These are phyloP conservation scores for Phytophthora pluvialis DNA, from an alignment of 352 stramenopile genomes.

Conservation along the genomic window DNA sequence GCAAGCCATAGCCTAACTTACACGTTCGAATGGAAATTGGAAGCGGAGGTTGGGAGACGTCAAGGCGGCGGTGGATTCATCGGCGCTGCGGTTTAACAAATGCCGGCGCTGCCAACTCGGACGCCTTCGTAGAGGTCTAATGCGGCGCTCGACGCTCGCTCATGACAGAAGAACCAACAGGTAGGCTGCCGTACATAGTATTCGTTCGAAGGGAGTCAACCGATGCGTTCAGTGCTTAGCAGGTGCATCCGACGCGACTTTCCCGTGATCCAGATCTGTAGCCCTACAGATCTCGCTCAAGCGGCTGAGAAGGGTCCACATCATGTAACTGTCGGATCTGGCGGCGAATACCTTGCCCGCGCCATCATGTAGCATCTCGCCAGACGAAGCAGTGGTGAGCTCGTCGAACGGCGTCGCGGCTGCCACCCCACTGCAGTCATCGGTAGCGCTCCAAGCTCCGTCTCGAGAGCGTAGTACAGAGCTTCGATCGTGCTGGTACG, in stretches of 20 bases:
- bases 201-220: neutral
- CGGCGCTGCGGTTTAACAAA: slow-evolving; percentile 5
- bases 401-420: slow-evolving; percentile 12
- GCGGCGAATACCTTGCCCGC: slow-evolving; percentile 3
- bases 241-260: neutral
- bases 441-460: neutral
- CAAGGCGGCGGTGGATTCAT: neutral
- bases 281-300: slow-evolving; percentile 27
- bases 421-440: slow-evolving; percentile 13
- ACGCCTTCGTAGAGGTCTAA: too few species aligned
- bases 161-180: neutral
- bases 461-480: slow-evolving; percentile 14
- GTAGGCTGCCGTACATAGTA: too few species aligned
- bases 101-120: too few species aligned
- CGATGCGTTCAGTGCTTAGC: neutral
- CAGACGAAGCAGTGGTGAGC: slow-evolving; percentile 19
- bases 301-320: slow-evolving; percentile 10
- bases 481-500: slow-evolving; percentile 24
- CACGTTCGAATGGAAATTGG: slow-evolving; percentile 28
- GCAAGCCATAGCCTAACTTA: neutral
- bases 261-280: slow-evolving; percentile 18
- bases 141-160: neutral
- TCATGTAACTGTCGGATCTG: neutral
- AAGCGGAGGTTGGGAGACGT: slow-evolving; percentile 8
- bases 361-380: slow-evolving; percentile 15